Evolutionary conservation across 2,329 filamentous ascomycete genomes (phyloP).

Genomic region (Sarocladium brachiariae): DNA sequence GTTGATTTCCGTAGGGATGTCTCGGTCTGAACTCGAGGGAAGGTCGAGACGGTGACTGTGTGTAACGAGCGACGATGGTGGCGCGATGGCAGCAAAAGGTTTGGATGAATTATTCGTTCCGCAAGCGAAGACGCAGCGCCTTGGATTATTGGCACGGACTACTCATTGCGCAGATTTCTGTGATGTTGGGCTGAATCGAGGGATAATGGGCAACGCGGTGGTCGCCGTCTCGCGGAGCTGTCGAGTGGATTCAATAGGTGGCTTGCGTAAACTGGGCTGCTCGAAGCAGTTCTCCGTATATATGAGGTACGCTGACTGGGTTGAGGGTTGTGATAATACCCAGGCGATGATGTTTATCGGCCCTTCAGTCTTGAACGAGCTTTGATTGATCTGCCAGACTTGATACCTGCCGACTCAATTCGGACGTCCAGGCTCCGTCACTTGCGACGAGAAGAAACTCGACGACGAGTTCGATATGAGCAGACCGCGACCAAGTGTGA

Average conservation of each 20-base stretch:
- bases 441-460: no score
- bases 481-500: background rate
- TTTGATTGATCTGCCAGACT: slow-evolving; percentile 2
- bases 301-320: no score
- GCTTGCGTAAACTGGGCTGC: background rate
- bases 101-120: background rate
- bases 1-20: no score
- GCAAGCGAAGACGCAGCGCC: slow-evolving; percentile 1
- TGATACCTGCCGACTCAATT: background rate
- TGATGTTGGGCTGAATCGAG: background rate
- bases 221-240: no score
- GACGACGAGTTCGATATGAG: no score
- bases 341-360: no score
- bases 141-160: slow-evolving; percentile 6
- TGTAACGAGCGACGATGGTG: slow-evolving; percentile 8
- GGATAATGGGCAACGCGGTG: background rate
- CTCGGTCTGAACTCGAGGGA: background rate
- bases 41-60: background rate
- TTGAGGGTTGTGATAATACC: no score
- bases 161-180: slow-evolving; percentile 2
- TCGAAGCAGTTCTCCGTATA: no score
- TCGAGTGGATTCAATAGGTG: no score
- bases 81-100: background rate
- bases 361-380: no score
- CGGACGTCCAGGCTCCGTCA: background rate